Conservation (phyloP, 805 yeast species). For the Ogataea degrootiae region DNA sequence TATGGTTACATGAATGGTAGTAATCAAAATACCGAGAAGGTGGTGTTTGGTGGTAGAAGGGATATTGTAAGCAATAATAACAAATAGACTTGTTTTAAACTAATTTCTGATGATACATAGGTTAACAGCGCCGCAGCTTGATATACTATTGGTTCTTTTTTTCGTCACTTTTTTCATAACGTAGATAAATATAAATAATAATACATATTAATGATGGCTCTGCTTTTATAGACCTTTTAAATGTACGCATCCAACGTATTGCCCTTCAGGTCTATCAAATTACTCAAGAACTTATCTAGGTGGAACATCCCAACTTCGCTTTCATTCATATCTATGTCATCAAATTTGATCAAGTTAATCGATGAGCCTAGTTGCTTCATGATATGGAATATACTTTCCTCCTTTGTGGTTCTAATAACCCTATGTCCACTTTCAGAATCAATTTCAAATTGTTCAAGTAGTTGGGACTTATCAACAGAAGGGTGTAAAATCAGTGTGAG, state of each 20-base stretch:
- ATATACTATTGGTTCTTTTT: no score
- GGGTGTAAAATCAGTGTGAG: conserved; percentile 27
- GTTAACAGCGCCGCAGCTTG: no score
- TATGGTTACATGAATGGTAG: conserved; percentile 60
- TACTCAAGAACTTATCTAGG: conserved; percentile 21
- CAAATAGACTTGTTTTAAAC: no score
- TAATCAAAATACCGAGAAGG: conserved; percentile 46
- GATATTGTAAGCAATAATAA: conserved; percentile 31
- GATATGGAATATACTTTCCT: conserved; percentile 49
- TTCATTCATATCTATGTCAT: conserved; percentile 12
- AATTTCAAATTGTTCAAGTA: conserved; percentile 16
- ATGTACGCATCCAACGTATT: conserved; percentile 2
- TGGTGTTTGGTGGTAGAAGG: conserved; percentile 50
- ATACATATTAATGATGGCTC: no score
- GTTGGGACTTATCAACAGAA: conserved; percentile 9
- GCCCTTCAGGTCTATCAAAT: conserved; percentile 16
- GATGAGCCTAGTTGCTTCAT: conserved; percentile 40
- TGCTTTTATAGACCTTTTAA: background rate
- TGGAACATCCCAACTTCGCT: conserved; percentile 19
- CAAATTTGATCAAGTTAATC: conserved; percentile 21
- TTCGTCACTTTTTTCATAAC: no score
- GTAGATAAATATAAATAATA: no score
- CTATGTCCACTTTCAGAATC: conserved; percentile 24
- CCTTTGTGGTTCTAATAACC: conserved; percentile 42
- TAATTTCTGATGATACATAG: no score